Evolutionary conservation across 2,329 filamentous ascomycete genomes (phyloP).

Genomic region (Ophidiomyces ophidiicola): DNA sequence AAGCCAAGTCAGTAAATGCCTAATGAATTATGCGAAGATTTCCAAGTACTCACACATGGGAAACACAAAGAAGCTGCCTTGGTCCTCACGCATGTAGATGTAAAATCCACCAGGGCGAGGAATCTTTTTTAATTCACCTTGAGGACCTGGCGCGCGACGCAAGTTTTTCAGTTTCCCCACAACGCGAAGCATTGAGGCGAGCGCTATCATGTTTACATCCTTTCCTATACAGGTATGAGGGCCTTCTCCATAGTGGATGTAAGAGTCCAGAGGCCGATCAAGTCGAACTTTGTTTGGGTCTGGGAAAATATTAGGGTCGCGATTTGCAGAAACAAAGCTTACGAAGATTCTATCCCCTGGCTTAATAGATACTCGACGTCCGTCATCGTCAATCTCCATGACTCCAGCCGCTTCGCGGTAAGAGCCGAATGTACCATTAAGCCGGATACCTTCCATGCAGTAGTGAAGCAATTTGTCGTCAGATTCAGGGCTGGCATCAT

Average conservation of each 20-base stretch:
- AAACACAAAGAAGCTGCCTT: constrained; percentile 38
- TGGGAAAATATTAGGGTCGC: constrained; percentile 29
- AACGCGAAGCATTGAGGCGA: constrained; percentile 35
- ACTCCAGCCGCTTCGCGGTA: constrained; percentile 30
- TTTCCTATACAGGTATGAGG: constrained; percentile 38
- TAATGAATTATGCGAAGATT: constrained; percentile 22
- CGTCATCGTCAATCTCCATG: constrained; percentile 26
- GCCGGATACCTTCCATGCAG: constrained; percentile 20
- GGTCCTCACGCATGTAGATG: constrained; percentile 39
- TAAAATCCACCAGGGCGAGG: constrained; percentile 37
- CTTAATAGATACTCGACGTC: constrained; percentile 33
- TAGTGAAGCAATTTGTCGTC: constrained; percentile 18
- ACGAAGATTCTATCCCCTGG: constrained; percentile 38
- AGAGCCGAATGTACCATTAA: constrained; percentile 47
- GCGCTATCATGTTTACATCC: constrained; percentile 32
- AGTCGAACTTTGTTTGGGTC: constrained; percentile 34
- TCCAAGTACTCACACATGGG: constrained; percentile 40
- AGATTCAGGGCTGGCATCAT: constrained; percentile 25
- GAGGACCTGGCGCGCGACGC: constrained; percentile 36
- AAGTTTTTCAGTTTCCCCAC: constrained; percentile 35
- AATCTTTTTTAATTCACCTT: constrained; percentile 41
- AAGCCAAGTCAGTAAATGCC: constrained; percentile 15
- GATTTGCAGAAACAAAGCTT: constrained; percentile 42
- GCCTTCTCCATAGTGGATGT: constrained; percentile 38
- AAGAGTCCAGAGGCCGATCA: constrained; percentile 29